Evolutionary conservation across 192 early-diverging fungal species (phyloP), one percentile per base, ranked within the genome.

Genomic region (Mortierella hygrophila): DNA sequence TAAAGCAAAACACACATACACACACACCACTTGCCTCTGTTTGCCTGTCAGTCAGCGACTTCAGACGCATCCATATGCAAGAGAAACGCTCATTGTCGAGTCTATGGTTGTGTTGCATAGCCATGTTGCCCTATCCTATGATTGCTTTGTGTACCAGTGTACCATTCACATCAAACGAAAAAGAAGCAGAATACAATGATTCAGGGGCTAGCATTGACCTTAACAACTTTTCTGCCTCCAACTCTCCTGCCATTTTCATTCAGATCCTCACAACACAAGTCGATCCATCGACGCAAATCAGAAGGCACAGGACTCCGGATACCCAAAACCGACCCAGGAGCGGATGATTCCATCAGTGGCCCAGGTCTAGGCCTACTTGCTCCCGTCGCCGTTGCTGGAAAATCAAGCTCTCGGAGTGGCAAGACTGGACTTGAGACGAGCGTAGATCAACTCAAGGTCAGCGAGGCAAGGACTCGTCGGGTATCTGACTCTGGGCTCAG

Each of bases 261-360:
- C 46, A 76, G 75, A 16, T 32, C 72, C 4, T 70, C 76, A 29
- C 74, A 54, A 23, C 77, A 77, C 42, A 79, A 79, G 41, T 75
- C 75, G 21, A 60, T 86, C 8, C 84, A 81, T 46, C 70, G 84
- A 60, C 84, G 84, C 79, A 86, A 86, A 44, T 86, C 84, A 21
- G 84, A 86, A 54, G 84, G 79, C 18, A 81, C 79, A 38, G 68
- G 71, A 70, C 76, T 86, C 18, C 78, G 79, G 70, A 77, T 81
- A 73, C 70, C 84, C 38, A 77, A 49, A 55, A 40, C 70, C n/a
- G 83, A 80, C 20, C 78, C 79, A 41, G 74, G 70, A 70, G 32
- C 37, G 26, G 74, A 75, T 26, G 42, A 74, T 1, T 23, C 68
- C 4, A 32, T 42, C 54, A 46, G 76, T 38, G 42, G 71, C 54